Base-by-base conservation (phyloP, 495 filamentous ascomycete species). In the Xylaria curta region DNA sequence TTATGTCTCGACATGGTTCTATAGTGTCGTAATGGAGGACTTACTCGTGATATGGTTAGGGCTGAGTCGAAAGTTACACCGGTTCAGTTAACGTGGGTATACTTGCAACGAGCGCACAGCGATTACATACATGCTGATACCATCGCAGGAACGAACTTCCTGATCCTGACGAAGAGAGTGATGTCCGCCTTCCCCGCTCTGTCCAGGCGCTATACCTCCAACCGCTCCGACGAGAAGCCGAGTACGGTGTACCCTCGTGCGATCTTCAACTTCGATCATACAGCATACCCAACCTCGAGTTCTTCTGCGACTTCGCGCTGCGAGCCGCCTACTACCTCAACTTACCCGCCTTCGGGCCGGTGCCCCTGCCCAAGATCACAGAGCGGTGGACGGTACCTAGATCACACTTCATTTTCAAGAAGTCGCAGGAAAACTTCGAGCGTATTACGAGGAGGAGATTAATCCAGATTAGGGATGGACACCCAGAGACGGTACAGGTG, bases 391-490 rank as follows among this genome's bases (percentile, higher is more conserved):
- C 96, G 62, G 95, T 99, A 15, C 95, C 95, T 33, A 89, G 88
- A 78, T 90, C 88, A 74, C 91, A 92, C 79, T 99, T 99, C 85
- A 91, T 97, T 69, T 90, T 92, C 86, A 99, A 99, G 85, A 99
- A 98, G 84, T 91, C 89, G 69, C 94, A 99, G 81, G 97, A 99
- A 83, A 99, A 99, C 79, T 99, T 95, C 77, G 95, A 97, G 85
- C 87, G 96, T 21, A 91, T 94, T 66, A 99, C 96, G 21, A 80
- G 94, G 71, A 89, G 96, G 64, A 85, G 96, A 31, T 79, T 98
- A 73, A 94, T 99, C 63, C 94, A 97, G 84, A 94, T 99, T 78
- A 91, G 93, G 76, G 96, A 98, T 81, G 97, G 94, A 8, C 87
- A 97, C 80, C 90, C 94, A 15, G 93, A 97, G 81, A 89, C 88